Base-by-base conservation (phyloP, 495 filamentous ascomycete species). In the Tirmania nivea region DNA sequence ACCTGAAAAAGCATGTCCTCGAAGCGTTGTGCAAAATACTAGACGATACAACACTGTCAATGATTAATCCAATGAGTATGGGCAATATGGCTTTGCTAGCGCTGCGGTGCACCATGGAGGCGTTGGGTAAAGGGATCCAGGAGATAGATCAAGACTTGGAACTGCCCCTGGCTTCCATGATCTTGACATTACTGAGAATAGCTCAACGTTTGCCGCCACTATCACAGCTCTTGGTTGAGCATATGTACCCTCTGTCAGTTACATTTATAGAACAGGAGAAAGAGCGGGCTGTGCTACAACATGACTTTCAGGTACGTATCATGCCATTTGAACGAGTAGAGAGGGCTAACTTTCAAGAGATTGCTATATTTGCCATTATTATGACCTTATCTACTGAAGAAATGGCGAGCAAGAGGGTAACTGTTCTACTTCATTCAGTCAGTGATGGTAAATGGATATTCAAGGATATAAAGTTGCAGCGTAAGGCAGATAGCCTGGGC, bases 71-170 rank as follows among this genome's bases (percentile, higher is more conserved):
- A 19, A 56, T 57, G 16, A 58, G 52, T 37, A 39, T 57, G n/a
- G 56, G 63, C 35, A 54, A 55, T 36, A 47, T 61, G 21, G 63
- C 58, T 51, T 35, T 64, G 7, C 50, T 64, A 49, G 49, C 59
- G 17, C 49, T 59, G 34, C 55, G 51, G 14, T 64, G 58, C 52
- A 52, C 57, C 21, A 48, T 54, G 25, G 58, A 59, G 25, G 52
- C 48, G 17, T 52, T 64, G 11, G 39, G 53, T 11, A 52, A 51
- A 17, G 37, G 25, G 10, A 31, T 57, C 17, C 54, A 55, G 14
- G 31, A 57, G 49, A 59, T 17, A 20, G 53, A 55, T 49, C 56
- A 57, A 53, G 25, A 16, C 10, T 34, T 37, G 8, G 54, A 59
- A 35, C 48, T 35, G 39, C 49, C 54, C 49, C 47, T 61, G 20